phyloP scores from a whole-genome alignment of 306 rosid species.

The Sindora glabra region DNA sequence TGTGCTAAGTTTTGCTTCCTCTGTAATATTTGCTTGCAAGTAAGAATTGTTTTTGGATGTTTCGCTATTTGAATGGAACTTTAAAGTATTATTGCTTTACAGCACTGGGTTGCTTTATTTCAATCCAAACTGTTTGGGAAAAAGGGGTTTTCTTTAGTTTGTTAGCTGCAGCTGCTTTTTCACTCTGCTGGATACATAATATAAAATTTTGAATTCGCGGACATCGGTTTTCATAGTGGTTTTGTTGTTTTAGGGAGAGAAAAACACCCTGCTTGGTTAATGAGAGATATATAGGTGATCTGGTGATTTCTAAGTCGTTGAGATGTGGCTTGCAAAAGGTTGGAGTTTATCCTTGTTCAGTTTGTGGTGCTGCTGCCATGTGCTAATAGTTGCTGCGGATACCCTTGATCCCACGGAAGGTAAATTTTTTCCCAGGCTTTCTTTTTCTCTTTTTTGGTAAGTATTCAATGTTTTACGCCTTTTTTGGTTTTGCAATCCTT shows the following conservation, averaged over 20 bases:
- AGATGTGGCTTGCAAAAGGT: slow-evolving; percentile 50
- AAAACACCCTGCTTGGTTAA: slow-evolving; percentile 3
- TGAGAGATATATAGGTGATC: slow-evolving; percentile 15
- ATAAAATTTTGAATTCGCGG: slow-evolving; percentile 6
- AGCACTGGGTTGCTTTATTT: neutral
- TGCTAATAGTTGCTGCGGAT: slow-evolving; percentile 23
- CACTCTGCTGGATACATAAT: too few species aligned
- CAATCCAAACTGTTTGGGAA: neutral
- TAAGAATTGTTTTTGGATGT: neutral
- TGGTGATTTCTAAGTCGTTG: slow-evolving; percentile 8
- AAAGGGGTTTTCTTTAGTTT: neutral
- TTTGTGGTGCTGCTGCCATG: slow-evolving; percentile 44
- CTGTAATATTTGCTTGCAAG: slow-evolving; percentile 1
- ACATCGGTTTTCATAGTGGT: neutral
- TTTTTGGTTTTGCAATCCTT: neutral
- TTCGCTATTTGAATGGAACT: neutral
- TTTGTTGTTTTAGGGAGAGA: slow-evolving; percentile 31
- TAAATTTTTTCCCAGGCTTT: neutral
- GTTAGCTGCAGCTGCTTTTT: neutral
- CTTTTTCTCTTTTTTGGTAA: neutral
- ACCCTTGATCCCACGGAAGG: slow-evolving; percentile 55
- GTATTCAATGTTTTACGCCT: slow-evolving; percentile 7
- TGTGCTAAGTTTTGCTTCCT: neutral
- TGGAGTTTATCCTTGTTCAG: slow-evolving; percentile 28
- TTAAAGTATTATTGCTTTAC: neutral